Conservation (phyloP, 768 basidiomycete species). For the Amanita subjunquillea region DNA sequence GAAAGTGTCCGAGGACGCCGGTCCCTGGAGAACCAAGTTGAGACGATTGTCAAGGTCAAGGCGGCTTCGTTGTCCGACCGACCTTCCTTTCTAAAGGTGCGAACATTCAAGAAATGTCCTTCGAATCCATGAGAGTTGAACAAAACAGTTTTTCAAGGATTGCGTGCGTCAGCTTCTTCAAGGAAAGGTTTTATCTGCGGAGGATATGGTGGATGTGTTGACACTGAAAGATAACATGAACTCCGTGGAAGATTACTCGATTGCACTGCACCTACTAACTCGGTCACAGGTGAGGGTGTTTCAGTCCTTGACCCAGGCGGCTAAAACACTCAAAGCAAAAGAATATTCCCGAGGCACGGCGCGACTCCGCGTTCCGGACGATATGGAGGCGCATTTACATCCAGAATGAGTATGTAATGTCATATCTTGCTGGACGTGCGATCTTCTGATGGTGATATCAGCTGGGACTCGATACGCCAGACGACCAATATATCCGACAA, state of each 20-base stretch:
- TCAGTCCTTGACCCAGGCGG: background rate
- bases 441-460: conserved; percentile 16
- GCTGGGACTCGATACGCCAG: conserved; percentile 70
- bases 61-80: conserved; percentile 36
- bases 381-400: conserved; percentile 86
- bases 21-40: conserved; percentile 59
- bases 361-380: conserved; percentile 56
- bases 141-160: conserved; percentile 54
- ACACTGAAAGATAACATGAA: conserved; percentile 73
- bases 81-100: conserved; percentile 42
- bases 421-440: background rate
- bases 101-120: background rate
- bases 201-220: conserved; percentile 76
- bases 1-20: conserved; percentile 43
- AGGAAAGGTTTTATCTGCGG: conserved; percentile 63
- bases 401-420: conserved; percentile 64
- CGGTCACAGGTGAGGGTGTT: conserved; percentile 31
- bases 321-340: conserved; percentile 14
- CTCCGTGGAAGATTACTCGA: conserved; percentile 53
- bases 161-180: conserved; percentile 60
- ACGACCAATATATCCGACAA: conserved; percentile 71
- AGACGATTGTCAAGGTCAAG: conserved; percentile 45
- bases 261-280: conserved; percentile 57
- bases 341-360: conserved; percentile 64
- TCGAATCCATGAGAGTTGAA: background rate